Evolutionary conservation across 768 basidiomycete species (phyloP), one percentile per base, ranked within the genome.

Genomic region (Leccinum fibrillosum): DNA sequence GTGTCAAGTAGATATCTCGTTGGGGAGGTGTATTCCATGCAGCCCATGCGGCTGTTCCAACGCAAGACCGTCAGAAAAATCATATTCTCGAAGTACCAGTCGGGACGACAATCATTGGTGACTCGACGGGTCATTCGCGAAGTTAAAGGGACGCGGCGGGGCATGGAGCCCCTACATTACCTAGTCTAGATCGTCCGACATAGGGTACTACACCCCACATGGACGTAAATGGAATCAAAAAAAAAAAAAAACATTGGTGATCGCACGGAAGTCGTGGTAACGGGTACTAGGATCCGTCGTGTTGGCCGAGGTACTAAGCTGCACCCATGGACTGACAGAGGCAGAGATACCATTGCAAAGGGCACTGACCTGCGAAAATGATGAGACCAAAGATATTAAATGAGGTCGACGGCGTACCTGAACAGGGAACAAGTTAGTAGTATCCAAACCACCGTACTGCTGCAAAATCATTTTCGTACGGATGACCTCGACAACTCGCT

Each of bases 1-100:
- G 8, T 26, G 26, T 26, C 26, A 26, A 26, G 26, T 84, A 64
- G 77, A 80, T 69, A 97, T 83, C 59, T 89, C 86, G 66, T 26
- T 26, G 83, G 13, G 15, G 87, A 85, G 0, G 90, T 90, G 68
- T 84, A 89, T 0, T 94, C 96, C 53, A 96, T 68, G 70, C 94
- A 98, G 0, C 97, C 97, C 39, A 86, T 82, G 39, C 96, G 90
- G 64, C 85, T 85, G 55, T 85, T 88, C 79, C 89, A 97, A 7
- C 97, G 90, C 89, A 99, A 88, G 69, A 83, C 72, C 2, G 90
- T 90, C n/a, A n/a, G n/a, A n/a, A n/a, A n/a, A n/a, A n/a, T n/a
- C 97, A 99, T 98, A 58, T 78, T 80, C 75, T 98, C 91, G 63
- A 90, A 94, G 73, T 98, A 99, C 97, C 97, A 99, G 69, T 99